phyloP scores from a whole-genome alignment of 768 basidiomycete genomes.

The Erythrobasidium yunnanense region DNA sequence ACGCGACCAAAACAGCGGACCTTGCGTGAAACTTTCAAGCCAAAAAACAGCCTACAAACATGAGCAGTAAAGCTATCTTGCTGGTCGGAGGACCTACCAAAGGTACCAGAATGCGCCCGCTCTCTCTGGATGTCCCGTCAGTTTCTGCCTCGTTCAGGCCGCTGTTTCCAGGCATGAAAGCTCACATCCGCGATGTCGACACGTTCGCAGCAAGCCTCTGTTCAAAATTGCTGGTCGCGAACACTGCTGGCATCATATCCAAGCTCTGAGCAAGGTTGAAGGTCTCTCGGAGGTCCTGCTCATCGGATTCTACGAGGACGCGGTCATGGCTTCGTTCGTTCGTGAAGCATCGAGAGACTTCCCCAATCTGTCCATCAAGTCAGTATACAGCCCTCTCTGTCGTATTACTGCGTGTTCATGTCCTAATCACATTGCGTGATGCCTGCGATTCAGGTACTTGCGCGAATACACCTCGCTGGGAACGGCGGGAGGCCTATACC shows the following conservation, averaged over 20 bases:
- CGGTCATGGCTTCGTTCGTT: conserved; percentile 43
- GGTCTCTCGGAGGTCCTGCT: conserved; percentile 43
- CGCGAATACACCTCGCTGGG: conserved; percentile 45
- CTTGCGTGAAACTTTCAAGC: too few relatives aligned
- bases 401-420: too few relatives aligned
- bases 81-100: conserved; percentile 21
- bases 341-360: conserved; percentile 45
- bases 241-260: conserved; percentile 46
- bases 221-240: conserved; percentile 44
- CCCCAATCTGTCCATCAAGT: conserved; percentile 43
- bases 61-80: too few relatives aligned
- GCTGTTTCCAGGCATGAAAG: not conserved
- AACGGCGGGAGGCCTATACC: conserved; percentile 39
- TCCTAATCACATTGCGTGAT: too few relatives aligned
- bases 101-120: conserved; percentile 23
- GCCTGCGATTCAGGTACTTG: conserved; percentile 44
- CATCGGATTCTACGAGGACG: conserved; percentile 46
- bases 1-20: too few relatives aligned
- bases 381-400: not conserved
- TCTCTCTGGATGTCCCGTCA: conserved; percentile 27
- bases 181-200: conserved; percentile 14
- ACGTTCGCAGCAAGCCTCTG: conserved; percentile 43
- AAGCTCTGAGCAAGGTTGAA: conserved; percentile 43
- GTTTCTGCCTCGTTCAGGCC: not conserved
- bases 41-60: too few relatives aligned